A percentile compares a stretch with the other conserved stretches of the same genome.
These are phyloP conservation scores for Teunomyces tritomae DNA, from an alignment of 805 yeast genomes.

Conservation along the genomic window DNA sequence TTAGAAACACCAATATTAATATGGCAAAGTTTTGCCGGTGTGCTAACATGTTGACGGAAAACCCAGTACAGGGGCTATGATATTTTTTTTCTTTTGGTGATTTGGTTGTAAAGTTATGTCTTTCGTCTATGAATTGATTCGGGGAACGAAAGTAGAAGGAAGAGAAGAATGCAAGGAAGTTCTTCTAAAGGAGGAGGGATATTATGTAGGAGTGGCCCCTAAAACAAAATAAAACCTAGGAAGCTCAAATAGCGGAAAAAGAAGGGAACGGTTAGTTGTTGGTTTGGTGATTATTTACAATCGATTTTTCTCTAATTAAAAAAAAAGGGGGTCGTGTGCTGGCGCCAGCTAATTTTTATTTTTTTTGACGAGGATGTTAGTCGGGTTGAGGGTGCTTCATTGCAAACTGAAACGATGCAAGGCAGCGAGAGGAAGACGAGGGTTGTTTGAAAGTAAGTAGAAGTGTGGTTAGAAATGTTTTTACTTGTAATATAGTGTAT, in stretches of 20 bases:
- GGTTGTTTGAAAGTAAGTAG: not conserved
- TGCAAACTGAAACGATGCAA: not conserved
- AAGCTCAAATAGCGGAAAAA: not conserved
- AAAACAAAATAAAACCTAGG: not conserved
- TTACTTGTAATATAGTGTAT: not conserved
- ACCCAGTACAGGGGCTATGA: not conserved
- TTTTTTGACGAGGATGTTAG: not conserved
- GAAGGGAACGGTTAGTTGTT: not conserved
- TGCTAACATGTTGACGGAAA: not conserved
- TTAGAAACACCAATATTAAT: conserved; percentile 3
- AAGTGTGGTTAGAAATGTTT: not conserved
- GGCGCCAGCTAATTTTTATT: not conserved
- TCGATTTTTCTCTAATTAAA: not conserved
- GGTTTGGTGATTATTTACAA: not conserved
- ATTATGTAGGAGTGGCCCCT: not conserved
- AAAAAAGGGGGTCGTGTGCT: conserved; percentile 3
- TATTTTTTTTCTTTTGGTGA: not conserved
- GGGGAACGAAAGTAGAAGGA: not conserved
- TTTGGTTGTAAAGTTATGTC: not conserved
- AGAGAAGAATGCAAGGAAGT: not conserved
- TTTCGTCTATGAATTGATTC: not conserved
- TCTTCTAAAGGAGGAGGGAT: not conserved
- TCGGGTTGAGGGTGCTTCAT: not conserved
- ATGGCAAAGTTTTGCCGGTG: not conserved
- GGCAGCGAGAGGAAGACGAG: not conserved